Percentiles rank a stretch among this genome's conserved stretches.
These are phyloP conservation scores for Amanita jacksonii DNA, from an alignment of 768 basidiomycete species.

Conservation along the genomic window DNA sequence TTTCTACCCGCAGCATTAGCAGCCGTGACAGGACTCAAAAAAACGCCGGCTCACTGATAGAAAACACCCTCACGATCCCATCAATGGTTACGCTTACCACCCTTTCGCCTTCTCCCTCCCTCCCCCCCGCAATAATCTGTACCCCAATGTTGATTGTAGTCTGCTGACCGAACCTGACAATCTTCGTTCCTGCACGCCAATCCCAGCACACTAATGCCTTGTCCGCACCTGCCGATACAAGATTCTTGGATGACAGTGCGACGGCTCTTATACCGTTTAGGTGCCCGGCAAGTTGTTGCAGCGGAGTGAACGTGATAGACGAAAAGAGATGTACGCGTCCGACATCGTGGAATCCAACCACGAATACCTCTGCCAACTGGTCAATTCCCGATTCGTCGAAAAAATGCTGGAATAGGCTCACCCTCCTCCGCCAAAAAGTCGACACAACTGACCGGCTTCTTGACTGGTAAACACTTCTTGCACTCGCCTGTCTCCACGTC, in stretches of 20 bases:
- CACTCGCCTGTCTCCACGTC: slow-evolving; percentile 55
- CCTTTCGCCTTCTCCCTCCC: slow-evolving; percentile 56
- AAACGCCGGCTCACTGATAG: slow-evolving; percentile 55
- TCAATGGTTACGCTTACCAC: slow-evolving; percentile 91
- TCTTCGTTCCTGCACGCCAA: slow-evolving; percentile 82
- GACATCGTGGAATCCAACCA: slow-evolving; percentile 88
- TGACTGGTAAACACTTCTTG: slow-evolving; percentile 72
- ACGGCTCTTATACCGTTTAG: slow-evolving; percentile 87
- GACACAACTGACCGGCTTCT: slow-evolving; percentile 86
- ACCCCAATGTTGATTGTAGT: slow-evolving; percentile 89
- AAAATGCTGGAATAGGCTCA: neutral
- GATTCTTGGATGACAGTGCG: slow-evolving; percentile 73
- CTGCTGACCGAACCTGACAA: slow-evolving; percentile 87
- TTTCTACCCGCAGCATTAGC: slow-evolving; percentile 21
- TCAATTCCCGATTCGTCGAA: too few relatives aligned
- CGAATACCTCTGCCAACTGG: slow-evolving; percentile 65
- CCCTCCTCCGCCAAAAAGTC: slow-evolving; percentile 72
- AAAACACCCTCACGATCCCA: slow-evolving; percentile 84
- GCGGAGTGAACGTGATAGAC: slow-evolving; percentile 71
- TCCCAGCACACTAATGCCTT: slow-evolving; percentile 83
- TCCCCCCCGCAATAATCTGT: slow-evolving; percentile 53
- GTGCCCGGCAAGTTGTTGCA: slow-evolving; percentile 80
- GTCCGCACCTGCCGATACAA: slow-evolving; percentile 76
- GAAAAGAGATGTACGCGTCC: slow-evolving; percentile 88
- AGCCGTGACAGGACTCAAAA: neutral